Base-by-base conservation (phyloP, 202 grass and related monocot species). In the Carex sylvatica region DNA sequence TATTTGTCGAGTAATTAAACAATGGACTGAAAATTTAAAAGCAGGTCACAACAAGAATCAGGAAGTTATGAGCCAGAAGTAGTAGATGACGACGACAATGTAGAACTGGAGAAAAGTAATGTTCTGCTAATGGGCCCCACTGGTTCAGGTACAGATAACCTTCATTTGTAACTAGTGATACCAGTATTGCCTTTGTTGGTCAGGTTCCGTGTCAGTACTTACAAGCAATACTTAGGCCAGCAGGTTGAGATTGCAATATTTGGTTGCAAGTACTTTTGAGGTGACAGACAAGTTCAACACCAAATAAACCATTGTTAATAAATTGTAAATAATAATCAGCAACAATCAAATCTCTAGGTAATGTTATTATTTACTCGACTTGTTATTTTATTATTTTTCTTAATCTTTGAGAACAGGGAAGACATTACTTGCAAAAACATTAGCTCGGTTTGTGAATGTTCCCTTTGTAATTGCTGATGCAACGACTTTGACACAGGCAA, bases 381-480 rank as follows among this genome's bases (percentile, higher is more conserved):
- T 70, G 14, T 83, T 44, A 36, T 40, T 69, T 65, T 47, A 71
- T 83, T 56, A 36, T 11, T 24, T 24, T 70, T 70, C 62, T 70
- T 87, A 9, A 56, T 54, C 16, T 74, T 82, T 35, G 80, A 35
- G 8, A 77, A 86, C 88, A 99, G 96, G 96, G 79, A 99, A 99
- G 92, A 99, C 96, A 79, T 92, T 99, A 82, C 93, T 99, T 74
- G 96, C 96, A 9, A 99, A 96, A 86, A 96, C 96, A 82, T 92
- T 99, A 85, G 96, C 96, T 86, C 96, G 96, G 20, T 99, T 96
- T 92, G 96, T 99, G 67, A 93, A 99, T 92, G 96, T 99, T 55
- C 96, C 96, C 69, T 99, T 99, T 92, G 93, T 99, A 54, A 96
- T 99, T 90, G 96, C 96, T 62, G 96, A 99, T 87, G 96, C 96